phyloP scores from a whole-genome alignment of 2,329 filamentous ascomycete species.

The Pleomassaria siparia region DNA sequence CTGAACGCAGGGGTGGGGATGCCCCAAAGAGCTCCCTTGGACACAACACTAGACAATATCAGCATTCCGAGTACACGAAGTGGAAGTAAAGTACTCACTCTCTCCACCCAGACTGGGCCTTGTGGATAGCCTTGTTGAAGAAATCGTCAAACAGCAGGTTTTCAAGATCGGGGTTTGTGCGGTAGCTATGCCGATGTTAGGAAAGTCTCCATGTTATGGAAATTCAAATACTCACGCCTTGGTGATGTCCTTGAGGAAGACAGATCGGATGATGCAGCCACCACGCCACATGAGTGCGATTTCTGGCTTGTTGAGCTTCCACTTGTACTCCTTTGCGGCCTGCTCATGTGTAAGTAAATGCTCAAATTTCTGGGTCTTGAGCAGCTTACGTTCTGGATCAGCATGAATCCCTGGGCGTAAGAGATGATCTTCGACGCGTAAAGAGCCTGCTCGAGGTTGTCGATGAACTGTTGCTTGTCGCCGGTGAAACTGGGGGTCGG shows the following conservation, averaged over 20 bases:
- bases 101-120: conserved; percentile 67
- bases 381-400: conserved; percentile 87
- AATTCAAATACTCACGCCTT: conserved; percentile 56
- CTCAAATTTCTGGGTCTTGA: background rate
- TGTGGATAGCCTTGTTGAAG: conserved; percentile 99
- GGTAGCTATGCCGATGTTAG: conserved; percentile 59
- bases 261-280: conserved; percentile 99
- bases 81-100: conserved; percentile 28
- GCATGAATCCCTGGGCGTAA: conserved; percentile 99
- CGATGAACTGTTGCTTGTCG: conserved; percentile 89
- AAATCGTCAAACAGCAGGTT: conserved; percentile 99
- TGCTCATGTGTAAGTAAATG: conserved; percentile 41
- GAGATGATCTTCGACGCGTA: conserved; percentile 99
- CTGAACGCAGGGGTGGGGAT: conserved; percentile 96
- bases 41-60: conserved; percentile 69
- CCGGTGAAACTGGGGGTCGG: conserved; percentile 81
- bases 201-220: background rate
- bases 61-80: conserved; percentile 7
- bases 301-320: conserved; percentile 99
- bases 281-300: conserved; percentile 99
- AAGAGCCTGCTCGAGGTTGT: conserved; percentile 96
- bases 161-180: conserved; percentile 89
- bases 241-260: conserved; percentile 99
- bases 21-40: conserved; percentile 89
- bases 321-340: conserved; percentile 93